Base-by-base conservation (phyloP, 1,284 basidiomycete species). In the Ustilago bromivora region DNA sequence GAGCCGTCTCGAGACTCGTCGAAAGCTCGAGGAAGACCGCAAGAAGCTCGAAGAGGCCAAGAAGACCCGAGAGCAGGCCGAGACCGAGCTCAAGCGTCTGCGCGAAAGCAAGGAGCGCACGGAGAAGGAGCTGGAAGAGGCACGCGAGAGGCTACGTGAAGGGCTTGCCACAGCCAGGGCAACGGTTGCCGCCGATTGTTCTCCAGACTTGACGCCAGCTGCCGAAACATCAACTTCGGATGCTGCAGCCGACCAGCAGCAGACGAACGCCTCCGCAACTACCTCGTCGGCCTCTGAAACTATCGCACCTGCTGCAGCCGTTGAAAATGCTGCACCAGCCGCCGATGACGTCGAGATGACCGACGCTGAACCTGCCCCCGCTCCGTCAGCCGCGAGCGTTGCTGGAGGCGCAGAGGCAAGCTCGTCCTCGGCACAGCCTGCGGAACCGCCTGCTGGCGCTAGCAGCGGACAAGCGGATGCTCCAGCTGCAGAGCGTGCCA, bases 1-100 rank as follows among this genome's bases (percentile, higher is more conserved):
- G 60, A 36, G 36, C 32, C 69, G 74, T 13, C 38, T 64, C 17
- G 69, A 62, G 56, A 65, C 65, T 23, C 71, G 71, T 40, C 65
- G 71, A n/a, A 66, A 43, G 57, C 63, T 71, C 34, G 91, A 91
- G 81, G 71, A 70, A 32, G 87, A 88, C 36, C 75, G 84, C 15
- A 81, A 82, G 55, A 82, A 80, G 58, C 76, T 81, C 28, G 78
- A 82, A 60, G 76, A 85, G 58, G 83, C 86, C 56, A 86, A 86
- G 23, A 86, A 87, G 47, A 87, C 87, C 49, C 87, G 87, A 66
- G 79, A 67, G 31, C 66, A 76, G 68, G 76, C 67, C 31, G 80
- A 59, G 43, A 70, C 61, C 69, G 76, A 68, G 82, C 79, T 43
- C 49, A 58, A 72, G 55, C 57, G 61, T 7, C 32, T 78, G 57